Evolutionary conservation across 176 grass and related monocot species (phyloP).

Genomic region (Ananas comosus): DNA sequence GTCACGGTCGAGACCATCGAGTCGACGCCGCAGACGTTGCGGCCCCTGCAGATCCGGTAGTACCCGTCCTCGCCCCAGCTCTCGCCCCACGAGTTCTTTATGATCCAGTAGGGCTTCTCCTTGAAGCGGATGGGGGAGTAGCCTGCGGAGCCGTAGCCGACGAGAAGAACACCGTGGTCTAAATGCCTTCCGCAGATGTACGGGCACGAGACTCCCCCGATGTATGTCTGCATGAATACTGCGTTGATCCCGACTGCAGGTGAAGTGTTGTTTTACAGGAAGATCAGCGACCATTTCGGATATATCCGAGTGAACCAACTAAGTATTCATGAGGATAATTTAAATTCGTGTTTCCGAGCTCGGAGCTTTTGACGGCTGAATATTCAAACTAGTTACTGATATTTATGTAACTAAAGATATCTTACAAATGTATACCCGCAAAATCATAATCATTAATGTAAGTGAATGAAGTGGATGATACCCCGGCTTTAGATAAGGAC

Average conservation of each 20-base stretch:
- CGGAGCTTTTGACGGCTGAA: too few species aligned
- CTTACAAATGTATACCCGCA: too few species aligned
- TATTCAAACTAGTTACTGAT: too few species aligned
- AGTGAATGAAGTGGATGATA: too few species aligned
- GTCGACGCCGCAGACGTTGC: conserved; percentile 52
- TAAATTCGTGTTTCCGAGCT: too few species aligned
- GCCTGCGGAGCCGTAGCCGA: conserved; percentile 63
- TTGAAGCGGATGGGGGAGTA: conserved; percentile 69
- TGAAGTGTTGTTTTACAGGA: neutral
- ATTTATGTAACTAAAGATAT: too few species aligned
- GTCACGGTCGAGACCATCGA: conserved; percentile 69
- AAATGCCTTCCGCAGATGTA: conserved; percentile 73
- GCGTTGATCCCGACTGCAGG: conserved; percentile 75
- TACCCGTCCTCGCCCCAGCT: conserved; percentile 75
- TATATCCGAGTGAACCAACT: neutral
- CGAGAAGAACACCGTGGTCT: conserved; percentile 78
- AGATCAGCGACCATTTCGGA: neutral
- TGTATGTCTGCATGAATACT: conserved; percentile 83
- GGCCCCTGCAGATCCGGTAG: conserved; percentile 76
- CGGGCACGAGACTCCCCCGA: conserved; percentile 76
- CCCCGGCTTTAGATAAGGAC: too few species aligned
- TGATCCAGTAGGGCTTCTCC: conserved; percentile 91
- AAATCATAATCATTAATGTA: too few species aligned
- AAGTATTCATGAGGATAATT: neutral
- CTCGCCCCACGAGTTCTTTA: conserved; percentile 90